Conservation (phyloP, 768 basidiomycete genomes). For the Daedalea quercina region DNA sequence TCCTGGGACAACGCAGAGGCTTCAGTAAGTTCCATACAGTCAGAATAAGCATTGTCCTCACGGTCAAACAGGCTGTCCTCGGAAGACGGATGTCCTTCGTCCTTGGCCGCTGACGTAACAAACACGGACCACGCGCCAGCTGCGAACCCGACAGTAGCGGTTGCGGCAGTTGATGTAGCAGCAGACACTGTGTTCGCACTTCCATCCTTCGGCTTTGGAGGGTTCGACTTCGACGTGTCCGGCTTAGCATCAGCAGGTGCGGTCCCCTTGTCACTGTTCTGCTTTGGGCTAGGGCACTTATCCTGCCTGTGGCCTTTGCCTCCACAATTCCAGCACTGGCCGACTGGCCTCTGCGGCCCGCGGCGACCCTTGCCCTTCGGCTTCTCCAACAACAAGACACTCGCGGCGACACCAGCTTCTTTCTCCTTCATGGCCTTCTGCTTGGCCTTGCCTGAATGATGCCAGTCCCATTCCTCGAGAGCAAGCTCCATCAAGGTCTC, state of each 20-base stretch:
- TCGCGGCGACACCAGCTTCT: slow-evolving; percentile 4
- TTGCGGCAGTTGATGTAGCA: too few relatives aligned
- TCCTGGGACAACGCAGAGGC: too few relatives aligned
- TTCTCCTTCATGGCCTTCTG: neutral
- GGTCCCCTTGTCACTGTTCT: neutral
- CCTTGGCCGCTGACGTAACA: too few relatives aligned
- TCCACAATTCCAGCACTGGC: slow-evolving; percentile 6
- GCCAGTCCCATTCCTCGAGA: slow-evolving; percentile 5
- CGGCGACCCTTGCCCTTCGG: slow-evolving; percentile 5
- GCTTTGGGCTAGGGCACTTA: slow-evolving; percentile 2
- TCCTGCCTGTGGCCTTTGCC: slow-evolving; percentile 6
- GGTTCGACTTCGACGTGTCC: neutral
- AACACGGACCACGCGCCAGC: neutral
- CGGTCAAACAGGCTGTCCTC: neutral
- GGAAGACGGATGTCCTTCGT: neutral
- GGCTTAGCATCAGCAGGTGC: neutral
- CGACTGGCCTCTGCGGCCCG: slow-evolving; percentile 1
- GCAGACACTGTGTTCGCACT: neutral
- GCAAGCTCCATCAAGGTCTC: slow-evolving; percentile 2
- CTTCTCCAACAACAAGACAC: slow-evolving; percentile 3
- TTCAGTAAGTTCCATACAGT: too few relatives aligned
- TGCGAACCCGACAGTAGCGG: neutral
- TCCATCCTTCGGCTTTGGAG: neutral
- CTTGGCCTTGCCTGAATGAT: neutral
- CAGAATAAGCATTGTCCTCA: neutral